Base-by-base conservation (phyloP, 108 stramenopile genomes). In the Stephanodiscus triporus region DNA sequence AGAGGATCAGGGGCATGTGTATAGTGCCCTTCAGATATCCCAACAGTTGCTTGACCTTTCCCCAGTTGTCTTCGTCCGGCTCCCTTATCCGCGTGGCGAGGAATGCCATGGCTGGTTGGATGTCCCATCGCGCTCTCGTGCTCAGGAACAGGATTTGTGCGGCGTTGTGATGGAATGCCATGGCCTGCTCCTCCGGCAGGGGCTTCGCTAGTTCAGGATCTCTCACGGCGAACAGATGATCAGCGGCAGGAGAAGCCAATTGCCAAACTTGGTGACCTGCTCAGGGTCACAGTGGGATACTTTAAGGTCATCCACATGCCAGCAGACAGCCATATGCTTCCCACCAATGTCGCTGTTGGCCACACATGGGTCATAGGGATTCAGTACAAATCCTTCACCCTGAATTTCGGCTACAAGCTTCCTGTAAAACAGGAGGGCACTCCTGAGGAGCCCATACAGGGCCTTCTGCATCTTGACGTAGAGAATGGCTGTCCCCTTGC, bases 251-350 rank as follows among this genome's bases (percentile, higher is more conserved):
- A 3, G 66, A 38, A 0, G 49, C 16, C 16, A 8, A 57, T 57
- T 4, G 49, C 16, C 16, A 8, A 57, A 17, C 8, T 57, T 30
- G 5, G 56, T 57, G 29, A 57, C 3, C 58, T 20, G 6, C 4
- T 0, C 20, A 19, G n/a, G 5, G 37, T 71, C 57, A 13, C 51
- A 63, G 42, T 82, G 80, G 40, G 75, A 76, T 2, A 80, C 72
- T 40, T 84, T 87, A 11, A 84, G 59, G 50, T 87, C 87, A 57
- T 88, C 82, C 0, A 81, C 86, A 63, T 84, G 73, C 83, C 83
- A 87, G 51, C 19, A 20, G 0, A 53, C 8, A 1, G 51, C 20
- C 51, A 53, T 53, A 1, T 53, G 51, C 4, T 6, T 53, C 2
- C 51, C 51, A 6, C 8, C 8, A 8, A 53, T 20, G 0, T 6